These are phyloP conservation scores for Vigna reflexopilosa DNA, from an alignment of 306 rosid species.

Conservation along the genomic window DNA sequence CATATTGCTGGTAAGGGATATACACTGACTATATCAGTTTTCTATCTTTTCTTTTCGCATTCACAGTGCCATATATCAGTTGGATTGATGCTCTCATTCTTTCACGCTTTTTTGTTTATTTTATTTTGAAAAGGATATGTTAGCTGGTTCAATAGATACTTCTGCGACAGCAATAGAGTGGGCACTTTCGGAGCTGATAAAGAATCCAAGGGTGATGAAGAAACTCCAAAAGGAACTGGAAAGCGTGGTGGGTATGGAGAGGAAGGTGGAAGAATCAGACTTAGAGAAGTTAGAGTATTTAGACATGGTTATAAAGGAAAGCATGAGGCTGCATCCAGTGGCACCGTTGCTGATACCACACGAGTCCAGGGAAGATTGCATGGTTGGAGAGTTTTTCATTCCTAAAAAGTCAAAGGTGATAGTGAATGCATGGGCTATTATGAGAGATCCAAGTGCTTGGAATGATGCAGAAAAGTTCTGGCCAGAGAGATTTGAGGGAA, in stretches of 20 bases:
- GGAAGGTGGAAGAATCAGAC: constrained; percentile 68
- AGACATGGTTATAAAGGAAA: constrained; percentile 65
- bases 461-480: constrained; percentile 36
- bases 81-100: not conserved
- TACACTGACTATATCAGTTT: too few species aligned
- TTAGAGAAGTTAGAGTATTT: constrained; percentile 53
- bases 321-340: constrained; percentile 64
- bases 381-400: constrained; percentile 54
- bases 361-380: constrained; percentile 58
- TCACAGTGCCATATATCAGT: too few species aligned
- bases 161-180: constrained; percentile 62
- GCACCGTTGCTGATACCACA: constrained; percentile 68
- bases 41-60: too few species aligned
- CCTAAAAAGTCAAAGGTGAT: constrained; percentile 51
- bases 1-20: constrained; percentile 54
- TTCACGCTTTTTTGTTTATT: not conserved
- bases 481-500: constrained; percentile 55
- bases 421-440: constrained; percentile 49
- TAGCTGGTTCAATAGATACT: constrained; percentile 59
- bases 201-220: constrained; percentile 63
- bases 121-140: constrained; percentile 57
- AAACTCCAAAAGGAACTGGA: constrained; percentile 63
- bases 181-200: constrained; percentile 59
- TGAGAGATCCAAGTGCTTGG: constrained; percentile 50
- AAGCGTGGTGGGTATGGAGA: constrained; percentile 60